phyloP scores from a whole-genome alignment of 208 protist species.

The Acanthamoeba castellanii region DNA sequence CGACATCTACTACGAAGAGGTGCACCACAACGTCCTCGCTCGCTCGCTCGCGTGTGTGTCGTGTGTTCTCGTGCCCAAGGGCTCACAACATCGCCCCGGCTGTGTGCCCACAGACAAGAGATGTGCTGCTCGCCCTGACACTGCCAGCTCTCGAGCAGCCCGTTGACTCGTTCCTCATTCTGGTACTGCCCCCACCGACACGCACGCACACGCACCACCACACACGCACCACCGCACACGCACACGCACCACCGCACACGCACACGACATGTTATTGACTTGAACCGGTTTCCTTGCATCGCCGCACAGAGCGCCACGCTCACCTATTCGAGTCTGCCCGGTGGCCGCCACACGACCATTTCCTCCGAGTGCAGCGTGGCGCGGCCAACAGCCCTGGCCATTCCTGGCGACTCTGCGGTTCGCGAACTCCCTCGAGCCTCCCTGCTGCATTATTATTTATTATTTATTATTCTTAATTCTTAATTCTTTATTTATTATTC shows the following conservation, averaged over 20 bases:
- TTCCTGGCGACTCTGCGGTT: neutral
- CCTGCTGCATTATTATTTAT: neutral
- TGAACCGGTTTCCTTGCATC: neutral
- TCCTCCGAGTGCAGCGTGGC: neutral
- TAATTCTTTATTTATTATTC: neutral
- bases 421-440: neutral
- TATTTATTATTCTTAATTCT: neutral
- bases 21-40: too few species aligned
- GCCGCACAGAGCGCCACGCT: neutral
- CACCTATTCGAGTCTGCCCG: slow-evolving; percentile 32
- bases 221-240: too few species aligned
- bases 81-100: too few species aligned
- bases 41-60: too few species aligned
- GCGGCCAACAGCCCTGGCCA: neutral
- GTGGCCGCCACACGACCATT: neutral
- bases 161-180: neutral
- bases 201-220: too few species aligned
- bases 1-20: slow-evolving; percentile 54
- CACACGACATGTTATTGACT: neutral
- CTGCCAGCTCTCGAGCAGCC: slow-evolving; percentile 7
- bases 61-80: too few species aligned
- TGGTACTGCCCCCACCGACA: neutral
- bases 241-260: too few species aligned
- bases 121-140: neutral
- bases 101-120: neutral